Percentiles rank a stretch among this genome's conserved stretches.
Conservation (phyloP, 2,329 filamentous ascomycete genomes). For the Penicillium sp. region DNA sequence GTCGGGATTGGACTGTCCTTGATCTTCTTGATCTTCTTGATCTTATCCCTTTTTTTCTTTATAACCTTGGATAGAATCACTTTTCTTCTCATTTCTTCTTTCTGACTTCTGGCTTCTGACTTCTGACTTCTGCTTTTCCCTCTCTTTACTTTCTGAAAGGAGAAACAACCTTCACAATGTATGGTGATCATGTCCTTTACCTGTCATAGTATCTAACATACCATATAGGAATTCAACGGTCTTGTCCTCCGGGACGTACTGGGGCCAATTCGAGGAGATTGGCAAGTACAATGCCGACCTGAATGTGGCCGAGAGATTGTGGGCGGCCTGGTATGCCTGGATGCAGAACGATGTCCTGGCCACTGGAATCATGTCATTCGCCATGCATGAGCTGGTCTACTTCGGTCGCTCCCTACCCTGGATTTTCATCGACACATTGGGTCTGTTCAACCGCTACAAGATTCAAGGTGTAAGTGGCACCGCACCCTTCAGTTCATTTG, state of each 20-base stretch:
- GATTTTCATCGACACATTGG: conserved; percentile 82
- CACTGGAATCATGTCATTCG: conserved; percentile 94
- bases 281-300: conserved; percentile 71
- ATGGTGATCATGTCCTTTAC: background rate
- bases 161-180: conserved; percentile 9
- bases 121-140: background rate
- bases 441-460: conserved; percentile 86
- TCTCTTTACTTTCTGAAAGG: background rate
- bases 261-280: conserved; percentile 57
- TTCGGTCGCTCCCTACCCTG: conserved; percentile 86
- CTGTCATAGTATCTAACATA: background rate
- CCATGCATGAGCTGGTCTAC: conserved; percentile 89
- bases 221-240: conserved; percentile 42
- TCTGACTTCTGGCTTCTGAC: background rate
- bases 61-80: background rate
- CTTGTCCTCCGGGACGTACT: conserved; percentile 50
- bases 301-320: conserved; percentile 77
- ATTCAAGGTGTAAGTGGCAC: conserved; percentile 72
- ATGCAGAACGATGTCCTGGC: conserved; percentile 97
- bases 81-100: background rate
- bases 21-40: background rate
- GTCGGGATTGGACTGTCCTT: conserved; percentile 24
- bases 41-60: conserved; percentile 5
- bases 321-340: conserved; percentile 94
- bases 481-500: background rate